Evolutionary conservation across 2,329 filamentous ascomycete genomes (phyloP), one percentile per base, ranked within the genome.

Genomic region (Ophiostoma angusticollis): DNA sequence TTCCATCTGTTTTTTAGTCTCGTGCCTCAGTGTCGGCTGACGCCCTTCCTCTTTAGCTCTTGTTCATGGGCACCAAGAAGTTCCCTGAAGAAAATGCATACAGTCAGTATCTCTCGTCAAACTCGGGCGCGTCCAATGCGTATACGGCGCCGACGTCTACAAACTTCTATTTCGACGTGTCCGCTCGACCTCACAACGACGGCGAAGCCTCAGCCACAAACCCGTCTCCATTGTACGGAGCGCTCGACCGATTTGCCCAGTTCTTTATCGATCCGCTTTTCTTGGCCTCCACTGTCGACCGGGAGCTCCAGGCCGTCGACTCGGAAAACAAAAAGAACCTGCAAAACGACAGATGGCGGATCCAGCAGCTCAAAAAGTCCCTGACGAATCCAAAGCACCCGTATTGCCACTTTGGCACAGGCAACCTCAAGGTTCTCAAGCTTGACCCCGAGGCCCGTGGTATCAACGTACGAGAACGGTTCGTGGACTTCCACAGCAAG

Each of bases 51-150:
- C 19, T 41, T 7, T 45, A 78, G 70, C 65, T 95, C 47, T 66
- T 98, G 18, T 98, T 98, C 65, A 96, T 98, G 91, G 91, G 91
- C 35, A 98, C 91, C 7, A 81, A 94, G 60, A 98, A 96, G 74
- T 98, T 91, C 54, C 91, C 91, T 1, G 74, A 80, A 56, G 89
- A 95, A 62, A 96, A 98, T 59, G 89, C 83, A 48, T 98, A 98
- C 66, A 85, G 84, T 53, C 80, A 89, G 56, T 98, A 93, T 58
- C 74, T 98, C 39, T 83, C 86, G 37, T 72, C 84, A 43, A 81
- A 95, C 58, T 93, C 86, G 9, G 91, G 91, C 40, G 78, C 80
- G 54, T 94, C 87, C 21, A 98, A 98, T 58, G 91, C 91, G 40
- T 96, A 93, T 59, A 98, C 91, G 1, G 86, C 82, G 13, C 70